Conservation (phyloP, 768 basidiomycete species). For the Hortiboletus campestris region DNA sequence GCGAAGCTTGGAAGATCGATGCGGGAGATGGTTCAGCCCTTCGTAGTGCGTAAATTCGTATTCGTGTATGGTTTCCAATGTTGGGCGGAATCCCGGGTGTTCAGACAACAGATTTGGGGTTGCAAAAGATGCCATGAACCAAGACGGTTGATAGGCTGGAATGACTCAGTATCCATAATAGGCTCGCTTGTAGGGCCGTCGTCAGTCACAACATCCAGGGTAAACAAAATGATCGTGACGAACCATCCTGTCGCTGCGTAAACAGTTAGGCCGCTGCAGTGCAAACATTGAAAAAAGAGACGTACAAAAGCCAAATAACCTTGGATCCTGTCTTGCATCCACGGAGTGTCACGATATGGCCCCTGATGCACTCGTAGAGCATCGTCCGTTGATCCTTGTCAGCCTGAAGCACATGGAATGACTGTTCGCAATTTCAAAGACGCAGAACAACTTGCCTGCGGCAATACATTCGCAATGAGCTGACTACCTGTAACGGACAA, state of each 20-base stretch:
- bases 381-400: slow-evolving; percentile 83
- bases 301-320: slow-evolving; percentile 85
- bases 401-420: slow-evolving; percentile 44
- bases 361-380: slow-evolving; percentile 82
- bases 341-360: slow-evolving; percentile 85
- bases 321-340: slow-evolving; percentile 91
- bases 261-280: neutral
- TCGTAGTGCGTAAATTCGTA: slow-evolving; percentile 24
- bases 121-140: slow-evolving; percentile 29
- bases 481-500: slow-evolving; percentile 84
- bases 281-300: neutral
- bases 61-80: slow-evolving; percentile 26
- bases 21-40: slow-evolving; percentile 27
- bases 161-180: slow-evolving; percentile 56
- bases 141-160: slow-evolving; percentile 22
- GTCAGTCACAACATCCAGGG: slow-evolving; percentile 15
- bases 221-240: slow-evolving; percentile 4
- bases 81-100: slow-evolving; percentile 12
- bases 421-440: neutral
- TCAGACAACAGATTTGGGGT: slow-evolving; percentile 19
- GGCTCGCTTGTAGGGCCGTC: slow-evolving; percentile 44
- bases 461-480: slow-evolving; percentile 77
- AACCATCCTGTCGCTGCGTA: slow-evolving; percentile 58
- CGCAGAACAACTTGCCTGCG: slow-evolving; percentile 49
- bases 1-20: slow-evolving; percentile 31